phyloP scores from a whole-genome alignment of 2,329 filamentous ascomycete species.

The Fusarium sp. region DNA sequence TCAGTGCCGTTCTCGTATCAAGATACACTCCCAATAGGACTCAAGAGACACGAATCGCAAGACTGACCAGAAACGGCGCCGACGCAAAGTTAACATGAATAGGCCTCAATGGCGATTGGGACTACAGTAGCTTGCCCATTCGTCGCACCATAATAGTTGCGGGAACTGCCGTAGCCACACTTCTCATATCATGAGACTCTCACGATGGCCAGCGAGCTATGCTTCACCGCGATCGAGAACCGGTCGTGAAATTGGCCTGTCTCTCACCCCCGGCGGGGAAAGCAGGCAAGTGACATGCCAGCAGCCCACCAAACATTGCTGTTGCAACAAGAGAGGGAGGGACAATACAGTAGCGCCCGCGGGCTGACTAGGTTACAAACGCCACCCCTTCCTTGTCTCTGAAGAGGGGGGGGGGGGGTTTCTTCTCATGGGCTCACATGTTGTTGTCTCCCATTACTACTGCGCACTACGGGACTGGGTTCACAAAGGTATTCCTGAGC shows the following conservation, averaged over 20 bases:
- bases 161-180: background rate
- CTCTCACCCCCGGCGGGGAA: background rate
- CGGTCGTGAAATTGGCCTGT: background rate
- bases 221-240: background rate
- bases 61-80: background rate
- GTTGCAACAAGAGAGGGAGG: background rate
- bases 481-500: background rate
- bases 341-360: background rate
- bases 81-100: background rate
- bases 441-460: background rate
- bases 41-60: background rate
- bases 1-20: background rate
- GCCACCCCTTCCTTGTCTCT: background rate
- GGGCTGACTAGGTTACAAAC: background rate
- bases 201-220: background rate
- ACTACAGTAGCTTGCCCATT: background rate
- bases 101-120: background rate
- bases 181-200: background rate
- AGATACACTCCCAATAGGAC: background rate
- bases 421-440: background rate
- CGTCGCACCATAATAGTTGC: background rate
- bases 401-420: background rate
- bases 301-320: background rate
- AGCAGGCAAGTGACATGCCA: background rate
- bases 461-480: background rate